Evolutionary conservation across 2,329 filamentous ascomycete genomes (phyloP).

Genomic region (Albophoma yamanashiensis): DNA sequence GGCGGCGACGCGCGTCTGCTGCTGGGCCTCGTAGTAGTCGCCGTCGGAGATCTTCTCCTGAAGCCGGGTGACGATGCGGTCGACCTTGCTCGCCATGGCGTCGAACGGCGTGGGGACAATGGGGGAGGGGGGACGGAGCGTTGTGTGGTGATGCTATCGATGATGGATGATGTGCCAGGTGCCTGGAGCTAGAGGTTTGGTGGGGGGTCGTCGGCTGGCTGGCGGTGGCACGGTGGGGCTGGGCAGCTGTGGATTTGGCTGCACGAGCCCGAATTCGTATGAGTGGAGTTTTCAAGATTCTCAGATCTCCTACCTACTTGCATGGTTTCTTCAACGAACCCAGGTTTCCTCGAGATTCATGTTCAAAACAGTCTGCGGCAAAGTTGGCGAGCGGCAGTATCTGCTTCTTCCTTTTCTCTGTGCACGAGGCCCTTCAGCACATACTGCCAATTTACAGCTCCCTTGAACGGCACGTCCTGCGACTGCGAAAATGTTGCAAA

Average conservation of each 20-base stretch:
- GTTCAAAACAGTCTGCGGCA: no score
- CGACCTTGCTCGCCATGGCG: slow-evolving; percentile 28
- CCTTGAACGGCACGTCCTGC: not conserved
- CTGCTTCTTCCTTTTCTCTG: not conserved
- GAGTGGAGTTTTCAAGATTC: not conserved
- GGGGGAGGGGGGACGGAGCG: not conserved
- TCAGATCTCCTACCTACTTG: not conserved
- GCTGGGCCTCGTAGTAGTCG: slow-evolving; percentile 95
- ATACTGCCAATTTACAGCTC: not conserved
- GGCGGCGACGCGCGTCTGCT: slow-evolving; percentile 92
- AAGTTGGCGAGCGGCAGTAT: not conserved
- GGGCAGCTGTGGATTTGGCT: not conserved
- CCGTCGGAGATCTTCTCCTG: slow-evolving; percentile 83
- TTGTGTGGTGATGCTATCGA: not conserved
- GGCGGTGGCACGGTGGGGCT: not conserved
- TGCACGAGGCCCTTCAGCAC: not conserved
- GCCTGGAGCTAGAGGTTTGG: not conserved
- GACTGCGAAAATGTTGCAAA: not conserved
- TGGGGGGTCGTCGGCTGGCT: not conserved
- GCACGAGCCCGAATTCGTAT: not conserved
- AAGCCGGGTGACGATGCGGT: slow-evolving; percentile 50
- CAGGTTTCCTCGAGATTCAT: not conserved
- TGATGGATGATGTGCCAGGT: not conserved
- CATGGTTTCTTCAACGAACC: not conserved
- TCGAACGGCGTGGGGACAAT: not conserved